Evolutionary conservation across 352 stramenopile species (phyloP).

Genomic region (Phytophthora lateralis): DNA sequence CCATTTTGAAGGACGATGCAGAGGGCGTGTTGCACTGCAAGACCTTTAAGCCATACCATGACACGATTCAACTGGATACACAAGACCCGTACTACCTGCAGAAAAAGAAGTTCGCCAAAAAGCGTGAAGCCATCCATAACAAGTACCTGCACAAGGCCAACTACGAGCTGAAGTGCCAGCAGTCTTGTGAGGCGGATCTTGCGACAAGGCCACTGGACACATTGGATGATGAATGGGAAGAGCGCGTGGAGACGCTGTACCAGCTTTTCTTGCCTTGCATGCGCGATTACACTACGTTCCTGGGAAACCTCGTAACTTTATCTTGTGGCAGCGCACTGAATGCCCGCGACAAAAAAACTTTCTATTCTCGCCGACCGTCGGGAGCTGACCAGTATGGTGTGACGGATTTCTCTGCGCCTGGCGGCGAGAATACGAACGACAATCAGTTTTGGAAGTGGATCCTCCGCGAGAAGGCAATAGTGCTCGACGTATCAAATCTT

Average conservation of each 20-base stretch:
- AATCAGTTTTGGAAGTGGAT: conserved; percentile 85
- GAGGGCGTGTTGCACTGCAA: conserved; percentile 66
- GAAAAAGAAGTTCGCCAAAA: conserved; percentile 73
- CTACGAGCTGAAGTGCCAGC: conserved; percentile 55
- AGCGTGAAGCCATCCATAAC: conserved; percentile 66
- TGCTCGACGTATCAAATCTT: conserved; percentile 73
- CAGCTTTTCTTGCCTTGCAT: conserved; percentile 76
- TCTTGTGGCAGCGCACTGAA: conserved; percentile 72
- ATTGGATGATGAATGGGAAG: conserved; percentile 79
- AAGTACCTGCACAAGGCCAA: conserved; percentile 76
- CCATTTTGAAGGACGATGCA: conserved; percentile 56
- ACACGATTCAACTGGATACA: conserved; percentile 50
- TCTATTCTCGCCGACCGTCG: conserved; percentile 70
- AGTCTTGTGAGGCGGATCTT: conserved; percentile 52
- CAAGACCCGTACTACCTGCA: conserved; percentile 77
- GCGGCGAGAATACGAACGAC: conserved; percentile 51
- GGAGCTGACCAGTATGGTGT: conserved; percentile 56
- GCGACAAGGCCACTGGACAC: conserved; percentile 47
- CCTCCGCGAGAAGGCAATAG: conserved; percentile 77
- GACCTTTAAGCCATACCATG: conserved; percentile 64
- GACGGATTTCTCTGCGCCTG: conserved; percentile 51
- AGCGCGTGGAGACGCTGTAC: conserved; percentile 70
- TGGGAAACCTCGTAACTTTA: conserved; percentile 70
- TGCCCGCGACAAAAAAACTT: conserved; percentile 81
- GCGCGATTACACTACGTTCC: conserved; percentile 68